Percentiles rank a stretch among this genome's conserved stretches.
Evolutionary conservation across 139 green algal species (phyloP).

Genomic region (Chloropicon primus): DNA sequence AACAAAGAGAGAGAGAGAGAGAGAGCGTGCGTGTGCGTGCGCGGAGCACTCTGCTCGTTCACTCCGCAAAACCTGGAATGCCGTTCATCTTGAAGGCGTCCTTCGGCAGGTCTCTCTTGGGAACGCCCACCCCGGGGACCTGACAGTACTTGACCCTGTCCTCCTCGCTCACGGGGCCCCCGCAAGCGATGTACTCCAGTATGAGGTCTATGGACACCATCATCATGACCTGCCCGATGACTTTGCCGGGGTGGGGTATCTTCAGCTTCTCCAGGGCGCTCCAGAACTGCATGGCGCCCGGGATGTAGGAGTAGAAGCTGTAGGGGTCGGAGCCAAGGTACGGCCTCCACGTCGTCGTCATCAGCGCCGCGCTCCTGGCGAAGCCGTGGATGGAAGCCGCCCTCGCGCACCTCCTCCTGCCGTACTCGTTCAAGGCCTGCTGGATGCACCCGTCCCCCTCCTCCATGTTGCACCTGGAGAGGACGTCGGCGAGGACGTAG

Average conservation of each 20-base stretch:
- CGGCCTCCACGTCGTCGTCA: conserved; percentile 77
- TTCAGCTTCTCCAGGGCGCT: conserved; percentile 44
- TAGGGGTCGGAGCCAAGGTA: conserved; percentile 49
- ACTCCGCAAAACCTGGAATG: conserved; percentile 21
- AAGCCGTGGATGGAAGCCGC: conserved; percentile 78
- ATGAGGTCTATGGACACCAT: conserved; percentile 36
- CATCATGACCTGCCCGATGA: conserved; percentile 53
- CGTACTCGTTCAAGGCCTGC: conserved; percentile 31
- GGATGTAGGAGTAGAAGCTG: conserved; percentile 21
- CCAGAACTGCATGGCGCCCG: conserved; percentile 27
- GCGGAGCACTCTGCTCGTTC: background rate
- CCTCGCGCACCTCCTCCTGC: conserved; percentile 51
- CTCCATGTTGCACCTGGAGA: conserved; percentile 8
- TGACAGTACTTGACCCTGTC: conserved; percentile 16
- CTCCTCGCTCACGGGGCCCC: background rate
- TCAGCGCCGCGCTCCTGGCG: conserved; percentile 67
- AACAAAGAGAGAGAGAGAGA: background rate
- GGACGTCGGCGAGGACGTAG: conserved; percentile 26
- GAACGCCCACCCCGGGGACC: conserved; percentile 17
- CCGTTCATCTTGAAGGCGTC: conserved; percentile 24
- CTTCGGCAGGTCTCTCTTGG: conserved; percentile 10
- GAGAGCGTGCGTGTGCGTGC: background rate
- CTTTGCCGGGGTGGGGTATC: conserved; percentile 87
- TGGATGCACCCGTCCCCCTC: background rate
- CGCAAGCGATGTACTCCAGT: conserved; percentile 23